Base-by-base conservation (phyloP, 2,329 filamentous ascomycete genomes). In the Microdochium nivale region DNA sequence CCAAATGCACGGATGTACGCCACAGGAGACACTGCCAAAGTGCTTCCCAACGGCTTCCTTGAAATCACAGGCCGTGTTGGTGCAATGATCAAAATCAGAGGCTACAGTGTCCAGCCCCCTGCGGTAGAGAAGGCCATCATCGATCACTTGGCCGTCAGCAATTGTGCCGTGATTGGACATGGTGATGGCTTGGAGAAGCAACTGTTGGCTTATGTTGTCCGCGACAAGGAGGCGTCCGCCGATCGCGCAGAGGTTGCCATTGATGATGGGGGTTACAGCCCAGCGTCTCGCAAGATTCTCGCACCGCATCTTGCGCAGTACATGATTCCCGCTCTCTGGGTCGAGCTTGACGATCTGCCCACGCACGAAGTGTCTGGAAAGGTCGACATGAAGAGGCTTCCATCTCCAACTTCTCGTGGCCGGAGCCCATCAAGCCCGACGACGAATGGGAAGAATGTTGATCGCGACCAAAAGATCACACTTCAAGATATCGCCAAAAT, bases 291-390 rank as follows among this genome's bases (percentile, higher is more conserved):
- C 47, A 79, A 82, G 51, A 77, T 78, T 16, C 74, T 92, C 2
- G 76, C 83, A 1, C 71, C 78, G 16, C 81, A 83, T 55, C 75
- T 92, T 27, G 88, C 88, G 1, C 86, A 88, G 55, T 92, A 92
- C 67, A 91, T 92, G 88, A 85, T 92, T 51, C 88, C 88, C 0
- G 77, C 85, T 1, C 67, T 90, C 2, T 92, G 88, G 88, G 83
- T 91, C 35, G 80, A 86, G 60, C 68, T 91, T 30, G 78, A 85
- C 2, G 77, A 79, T 54, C 68, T 92, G 4, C 88, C 88, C 0
- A 90, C 87, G 0, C 84, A 90, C 58, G 83, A 81, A 49, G 88
- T 92, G 1, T 91, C 87, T 14, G 88, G 88, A 21, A 92, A 92
- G 69, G 81, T 84, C 21, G 85, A 92, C 59, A 73, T 87, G 52